Conservation (phyloP, 495 filamentous ascomycete species). For the Penicillium turbatum region DNA sequence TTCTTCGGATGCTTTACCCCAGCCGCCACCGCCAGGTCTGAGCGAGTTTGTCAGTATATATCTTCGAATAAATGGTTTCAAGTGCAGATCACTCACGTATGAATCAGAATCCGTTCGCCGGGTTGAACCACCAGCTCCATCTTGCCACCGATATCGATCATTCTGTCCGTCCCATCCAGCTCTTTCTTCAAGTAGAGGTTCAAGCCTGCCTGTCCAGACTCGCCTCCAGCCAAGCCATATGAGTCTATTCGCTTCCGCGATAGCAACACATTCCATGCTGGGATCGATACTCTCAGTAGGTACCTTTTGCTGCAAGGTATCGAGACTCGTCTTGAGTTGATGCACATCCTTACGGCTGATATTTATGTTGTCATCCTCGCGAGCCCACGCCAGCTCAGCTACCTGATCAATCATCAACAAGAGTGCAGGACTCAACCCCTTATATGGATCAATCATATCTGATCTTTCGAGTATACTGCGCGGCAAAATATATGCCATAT, state of each 20-base stretch:
- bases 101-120: conserved; percentile 20
- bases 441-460: conserved; percentile 24
- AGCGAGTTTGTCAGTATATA: not conserved
- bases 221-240: conserved; percentile 78
- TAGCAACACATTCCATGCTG: conserved; percentile 16
- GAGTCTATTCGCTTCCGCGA: conserved; percentile 26
- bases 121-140: conserved; percentile 23
- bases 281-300: conserved; percentile 11
- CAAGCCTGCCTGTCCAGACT: conserved; percentile 21
- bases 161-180: conserved; percentile 13
- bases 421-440: conserved; percentile 25
- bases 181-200: conserved; percentile 22
- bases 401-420: conserved; percentile 21
- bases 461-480: conserved; percentile 9
- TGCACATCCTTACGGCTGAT: not conserved
- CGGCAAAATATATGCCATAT: not conserved
- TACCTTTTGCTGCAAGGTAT: conserved; percentile 13
- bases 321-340: conserved; percentile 7
- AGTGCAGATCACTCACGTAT: conserved; percentile 12
- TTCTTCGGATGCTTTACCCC: conserved; percentile 13
- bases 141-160: conserved; percentile 25
- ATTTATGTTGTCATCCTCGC: not conserved
- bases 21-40: conserved; percentile 25
- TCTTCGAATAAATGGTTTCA: not conserved
- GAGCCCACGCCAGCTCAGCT: conserved; percentile 19